These are phyloP conservation scores for Paspalum notatum DNA, from an alignment of 176 grass and related monocot genomes.

Conservation along the genomic window DNA sequence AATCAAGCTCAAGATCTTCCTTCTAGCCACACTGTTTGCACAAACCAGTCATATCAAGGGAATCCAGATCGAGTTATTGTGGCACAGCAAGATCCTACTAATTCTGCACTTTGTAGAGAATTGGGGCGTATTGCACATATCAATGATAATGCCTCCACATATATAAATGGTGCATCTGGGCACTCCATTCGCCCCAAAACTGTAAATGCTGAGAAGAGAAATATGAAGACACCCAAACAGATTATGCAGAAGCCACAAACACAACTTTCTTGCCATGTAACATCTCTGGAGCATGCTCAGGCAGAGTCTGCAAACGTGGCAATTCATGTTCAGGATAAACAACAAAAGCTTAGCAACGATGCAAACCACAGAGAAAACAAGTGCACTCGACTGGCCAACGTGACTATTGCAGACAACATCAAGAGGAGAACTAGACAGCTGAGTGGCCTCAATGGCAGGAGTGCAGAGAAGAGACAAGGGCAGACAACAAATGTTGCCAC, in stretches of 20 bases:
- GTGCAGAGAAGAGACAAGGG: constrained; percentile 6
- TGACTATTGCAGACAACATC: constrained; percentile 20
- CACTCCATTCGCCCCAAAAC: constrained; percentile 14
- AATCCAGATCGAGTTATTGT: constrained; percentile 1
- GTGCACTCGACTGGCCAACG: background rate
- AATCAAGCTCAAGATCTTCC: constrained; percentile 29
- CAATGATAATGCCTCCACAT: background rate
- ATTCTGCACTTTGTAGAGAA: background rate
- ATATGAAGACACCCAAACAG: constrained; percentile 12
- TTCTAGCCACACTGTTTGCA: constrained; percentile 2
- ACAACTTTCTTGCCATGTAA: constrained; percentile 10
- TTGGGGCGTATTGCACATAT: background rate
- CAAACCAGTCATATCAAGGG: constrained; percentile 14
- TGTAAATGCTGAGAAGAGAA: constrained; percentile 30
- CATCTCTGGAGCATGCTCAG: constrained; percentile 28
- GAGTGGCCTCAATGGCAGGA: background rate
- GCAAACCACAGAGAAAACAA: constrained; percentile 2
- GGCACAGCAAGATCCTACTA: constrained; percentile 1
- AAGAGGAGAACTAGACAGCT: background rate
- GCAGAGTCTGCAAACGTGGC: constrained; percentile 25
- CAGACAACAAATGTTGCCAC: constrained; percentile 29
- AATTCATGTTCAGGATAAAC: constrained; percentile 40
- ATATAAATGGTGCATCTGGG: constrained; percentile 17
- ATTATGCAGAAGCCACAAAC: constrained; percentile 28
- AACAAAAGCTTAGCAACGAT: constrained; percentile 12